Conservation (phyloP, 2,329 filamentous ascomycete species). For the Lecanosticta acicola region DNA sequence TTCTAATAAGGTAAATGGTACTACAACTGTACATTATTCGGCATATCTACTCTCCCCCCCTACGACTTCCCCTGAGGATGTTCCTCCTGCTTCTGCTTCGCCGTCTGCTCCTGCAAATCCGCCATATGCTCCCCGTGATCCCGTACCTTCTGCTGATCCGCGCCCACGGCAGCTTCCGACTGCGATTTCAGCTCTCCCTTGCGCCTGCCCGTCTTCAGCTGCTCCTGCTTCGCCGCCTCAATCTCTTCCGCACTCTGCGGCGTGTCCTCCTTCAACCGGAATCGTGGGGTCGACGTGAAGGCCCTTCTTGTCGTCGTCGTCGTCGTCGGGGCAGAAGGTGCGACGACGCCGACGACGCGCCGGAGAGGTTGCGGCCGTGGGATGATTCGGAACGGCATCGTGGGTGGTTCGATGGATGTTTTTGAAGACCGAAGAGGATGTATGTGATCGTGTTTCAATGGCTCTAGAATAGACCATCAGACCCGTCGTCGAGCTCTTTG, state of each 20-base stretch:
- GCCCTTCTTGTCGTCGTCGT: conserved; percentile 10
- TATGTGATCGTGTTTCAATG: too few relatives aligned
- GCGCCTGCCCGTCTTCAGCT: conserved; percentile 39
- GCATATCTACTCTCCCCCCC: neutral
- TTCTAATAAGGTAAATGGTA: too few relatives aligned
- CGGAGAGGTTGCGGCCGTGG: neutral
- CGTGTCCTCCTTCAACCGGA: conserved; percentile 39
- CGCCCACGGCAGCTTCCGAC: conserved; percentile 39
- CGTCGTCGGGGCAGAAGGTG: too few relatives aligned
- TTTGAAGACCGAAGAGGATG: too few relatives aligned
- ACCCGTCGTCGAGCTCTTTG: too few relatives aligned
- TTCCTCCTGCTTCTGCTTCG: conserved; percentile 38
- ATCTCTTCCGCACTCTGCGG: conserved; percentile 35
- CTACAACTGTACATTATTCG: neutral
- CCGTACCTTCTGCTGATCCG: conserved; percentile 39
- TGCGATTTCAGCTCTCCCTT: conserved; percentile 39
- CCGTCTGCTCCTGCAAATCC: conserved; percentile 42
- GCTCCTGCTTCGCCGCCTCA: conserved; percentile 41
- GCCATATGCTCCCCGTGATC: conserved; percentile 41
- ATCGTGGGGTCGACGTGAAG: conserved; percentile 30
- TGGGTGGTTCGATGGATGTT: neutral
- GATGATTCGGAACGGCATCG: neutral
- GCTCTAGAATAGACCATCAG: too few relatives aligned
- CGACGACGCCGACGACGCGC: neutral
- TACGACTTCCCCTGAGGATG: conserved; percentile 25